Percentiles rank a stretch among this genome's conserved stretches.
Conservation (phyloP, 2,329 filamentous ascomycete species). For the Parafenestella ontariensis region DNA sequence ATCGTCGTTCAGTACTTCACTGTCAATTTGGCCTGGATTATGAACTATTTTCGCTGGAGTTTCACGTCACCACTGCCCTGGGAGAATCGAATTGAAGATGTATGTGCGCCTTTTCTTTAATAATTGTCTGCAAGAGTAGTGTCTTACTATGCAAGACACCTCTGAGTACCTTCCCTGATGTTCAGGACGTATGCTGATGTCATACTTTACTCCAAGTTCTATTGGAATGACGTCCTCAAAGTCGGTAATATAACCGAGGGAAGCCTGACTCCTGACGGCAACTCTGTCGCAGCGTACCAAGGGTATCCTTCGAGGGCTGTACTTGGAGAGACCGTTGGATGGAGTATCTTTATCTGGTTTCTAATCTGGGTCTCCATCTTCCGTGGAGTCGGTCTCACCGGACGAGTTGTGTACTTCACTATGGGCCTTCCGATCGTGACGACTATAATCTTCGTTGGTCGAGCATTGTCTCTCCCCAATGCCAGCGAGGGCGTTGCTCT, state of each 20-base stretch:
- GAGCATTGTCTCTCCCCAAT: conserved; percentile 62
- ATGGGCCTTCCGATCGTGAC: conserved; percentile 66
- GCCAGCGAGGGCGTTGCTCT: conserved; percentile 61
- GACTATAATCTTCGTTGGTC: conserved; percentile 63
- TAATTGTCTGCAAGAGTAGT: too few relatives aligned
- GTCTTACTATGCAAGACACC: too few relatives aligned
- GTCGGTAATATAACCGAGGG: conserved; percentile 55
- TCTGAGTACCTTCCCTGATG: too few relatives aligned
- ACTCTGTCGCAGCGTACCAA: conserved; percentile 53
- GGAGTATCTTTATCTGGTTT: conserved; percentile 67
- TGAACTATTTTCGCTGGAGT: conserved; percentile 64
- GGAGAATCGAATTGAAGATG: conserved; percentile 57
- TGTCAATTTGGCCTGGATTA: conserved; percentile 65
- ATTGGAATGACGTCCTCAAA: conserved; percentile 57
- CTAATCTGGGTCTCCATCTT: conserved; percentile 67
- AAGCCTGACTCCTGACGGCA: conserved; percentile 43
- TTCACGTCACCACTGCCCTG: conserved; percentile 64
- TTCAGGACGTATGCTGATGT: too few relatives aligned
- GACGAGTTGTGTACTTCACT: conserved; percentile 67
- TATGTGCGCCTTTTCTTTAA: too few relatives aligned
- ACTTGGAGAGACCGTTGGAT: conserved; percentile 64
- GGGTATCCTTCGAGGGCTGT: conserved; percentile 57
- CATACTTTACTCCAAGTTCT: conserved; percentile 48
- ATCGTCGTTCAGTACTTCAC: conserved; percentile 65
- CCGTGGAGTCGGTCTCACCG: conserved; percentile 64